Conservation (phyloP, 331 rosid genomes). For the Arachis monticola region DNA sequence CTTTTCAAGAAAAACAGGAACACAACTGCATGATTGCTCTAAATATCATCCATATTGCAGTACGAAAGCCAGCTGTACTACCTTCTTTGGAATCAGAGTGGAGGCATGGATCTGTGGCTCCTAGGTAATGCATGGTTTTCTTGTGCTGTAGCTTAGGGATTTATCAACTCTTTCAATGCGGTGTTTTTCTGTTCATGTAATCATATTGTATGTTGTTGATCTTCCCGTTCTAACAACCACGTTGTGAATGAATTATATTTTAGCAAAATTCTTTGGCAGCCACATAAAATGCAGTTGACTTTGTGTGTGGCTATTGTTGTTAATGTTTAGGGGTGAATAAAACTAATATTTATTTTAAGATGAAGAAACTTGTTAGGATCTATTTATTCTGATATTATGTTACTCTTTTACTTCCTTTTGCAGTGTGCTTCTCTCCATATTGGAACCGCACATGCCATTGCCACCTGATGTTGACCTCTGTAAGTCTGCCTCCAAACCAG, state of each 20-base stretch:
- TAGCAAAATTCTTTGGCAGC: conserved; percentile 20
- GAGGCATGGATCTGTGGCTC: conserved; percentile 90
- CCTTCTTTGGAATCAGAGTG: conserved; percentile 94
- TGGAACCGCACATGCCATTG: conserved; percentile 89
- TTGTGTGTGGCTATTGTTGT: conserved; percentile 13
- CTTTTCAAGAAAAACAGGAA: conserved; percentile 75
- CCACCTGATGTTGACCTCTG: conserved; percentile 89
- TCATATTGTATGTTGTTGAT: conserved; percentile 4
- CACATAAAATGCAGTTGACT: conserved; percentile 22
- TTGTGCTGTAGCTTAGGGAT: conserved; percentile 24
- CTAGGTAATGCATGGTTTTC: conserved; percentile 63
- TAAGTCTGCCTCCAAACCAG: conserved; percentile 53
- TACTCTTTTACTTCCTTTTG: conserved; percentile 42
- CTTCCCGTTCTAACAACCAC: conserved; percentile 3
- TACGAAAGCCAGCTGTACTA: conserved; percentile 77
- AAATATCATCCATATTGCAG: conserved; percentile 80
- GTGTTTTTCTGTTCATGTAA: conserved; percentile 11
- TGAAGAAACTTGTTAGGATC: conserved; percentile 18
- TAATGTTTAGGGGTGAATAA: conserved; percentile 15
- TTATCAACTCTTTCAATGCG: conserved; percentile 1
- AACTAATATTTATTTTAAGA: conserved; percentile 23
- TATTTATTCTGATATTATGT: conserved; percentile 33
- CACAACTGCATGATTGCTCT: conserved; percentile 68
- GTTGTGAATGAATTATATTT: conserved; percentile 3
- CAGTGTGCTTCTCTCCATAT: conserved; percentile 87